Evolutionary conservation across 345 rosid species (phyloP), one percentile per base, ranked within the genome.

Genomic region (Garcia nutans): DNA sequence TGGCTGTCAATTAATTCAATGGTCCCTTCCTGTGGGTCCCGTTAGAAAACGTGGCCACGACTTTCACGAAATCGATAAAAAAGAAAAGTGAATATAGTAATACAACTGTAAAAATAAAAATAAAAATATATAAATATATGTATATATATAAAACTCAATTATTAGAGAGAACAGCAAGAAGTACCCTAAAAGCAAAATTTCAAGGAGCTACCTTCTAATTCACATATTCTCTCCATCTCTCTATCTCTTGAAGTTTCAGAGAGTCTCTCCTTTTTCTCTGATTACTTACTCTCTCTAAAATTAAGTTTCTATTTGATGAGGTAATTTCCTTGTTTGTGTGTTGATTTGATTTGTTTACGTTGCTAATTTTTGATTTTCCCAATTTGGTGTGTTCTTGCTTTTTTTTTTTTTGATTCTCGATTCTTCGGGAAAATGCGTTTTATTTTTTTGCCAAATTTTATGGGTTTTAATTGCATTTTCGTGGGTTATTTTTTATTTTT

Each of bases 381-480:
- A 7, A 45, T 66, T 42, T 33, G 78, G 68, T 70, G 71, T 24
- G 23, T 67, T 70, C 66, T 74, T 6, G 31, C 55, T 69, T 3
- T 60, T 65, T 54, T 28, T 16, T 66, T 45, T 31, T 22, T 15
- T 72, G 42, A 24, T 47, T 23, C 5, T 61, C 23, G 63, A 47
- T 33, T 3, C 41, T 37, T 37, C 41, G 41, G 5, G 41, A 0
- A 37, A 37, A 37, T 37, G 41, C 62, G 9, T 33, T n/a, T 6
- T 24, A 13, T 23, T 58, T 57, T 31, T 1, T 24, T n/a, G 17
- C 42, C 16, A 16, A 6, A 2, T 54, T 54, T 54, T 54, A 15
- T n/a, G 20, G 55, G 19, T 12, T 50, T 50, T 45, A 8, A 45
- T 11, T 45, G 10, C 2, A 8, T 45, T 47, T 47, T 47, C 10